A percentile compares a stretch with the other conserved stretches of the same genome.
phyloP scores from a whole-genome alignment of 2,329 filamentous ascomycete species.

The Fusarium mangiferae region DNA sequence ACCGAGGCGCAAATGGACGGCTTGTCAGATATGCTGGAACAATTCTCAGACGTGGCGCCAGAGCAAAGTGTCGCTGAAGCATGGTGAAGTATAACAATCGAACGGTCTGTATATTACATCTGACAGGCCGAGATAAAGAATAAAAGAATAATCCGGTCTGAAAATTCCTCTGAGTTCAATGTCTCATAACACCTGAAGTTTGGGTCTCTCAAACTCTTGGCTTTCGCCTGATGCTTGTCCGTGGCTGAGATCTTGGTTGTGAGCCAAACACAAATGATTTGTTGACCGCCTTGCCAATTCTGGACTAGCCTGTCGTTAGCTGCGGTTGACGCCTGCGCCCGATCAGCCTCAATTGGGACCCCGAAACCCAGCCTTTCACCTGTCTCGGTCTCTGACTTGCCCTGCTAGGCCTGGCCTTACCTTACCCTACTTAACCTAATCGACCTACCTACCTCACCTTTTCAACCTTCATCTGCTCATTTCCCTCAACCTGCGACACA shows the following conservation, averaged over 20 bases:
- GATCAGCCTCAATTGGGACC: slow-evolving; percentile 44
- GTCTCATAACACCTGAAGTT: slow-evolving; percentile 4
- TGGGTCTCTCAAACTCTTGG: slow-evolving; percentile 10
- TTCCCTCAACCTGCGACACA: slow-evolving; percentile 1
- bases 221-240: slow-evolving; percentile 7
- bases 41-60: background rate
- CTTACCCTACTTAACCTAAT: background rate
- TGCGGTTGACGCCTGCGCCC: slow-evolving; percentile 35
- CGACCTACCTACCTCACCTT: slow-evolving; percentile 7
- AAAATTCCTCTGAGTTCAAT: background rate
- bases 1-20: slow-evolving; percentile 28
- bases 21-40: background rate
- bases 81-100: slow-evolving; percentile 2
- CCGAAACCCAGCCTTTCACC: slow-evolving; percentile 39
- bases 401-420: background rate
- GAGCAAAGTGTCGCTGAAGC: slow-evolving; percentile 19
- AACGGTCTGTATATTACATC: background rate
- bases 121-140: background rate
- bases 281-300: slow-evolving; percentile 40
- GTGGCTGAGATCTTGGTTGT: slow-evolving; percentile 25
- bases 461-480: slow-evolving; percentile 23
- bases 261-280: slow-evolving; percentile 34
- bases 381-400: background rate
- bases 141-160: background rate
- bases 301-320: slow-evolving; percentile 26